phyloP scores from a whole-genome alignment of 768 basidiomycete species.

The Boletus patriciae region DNA sequence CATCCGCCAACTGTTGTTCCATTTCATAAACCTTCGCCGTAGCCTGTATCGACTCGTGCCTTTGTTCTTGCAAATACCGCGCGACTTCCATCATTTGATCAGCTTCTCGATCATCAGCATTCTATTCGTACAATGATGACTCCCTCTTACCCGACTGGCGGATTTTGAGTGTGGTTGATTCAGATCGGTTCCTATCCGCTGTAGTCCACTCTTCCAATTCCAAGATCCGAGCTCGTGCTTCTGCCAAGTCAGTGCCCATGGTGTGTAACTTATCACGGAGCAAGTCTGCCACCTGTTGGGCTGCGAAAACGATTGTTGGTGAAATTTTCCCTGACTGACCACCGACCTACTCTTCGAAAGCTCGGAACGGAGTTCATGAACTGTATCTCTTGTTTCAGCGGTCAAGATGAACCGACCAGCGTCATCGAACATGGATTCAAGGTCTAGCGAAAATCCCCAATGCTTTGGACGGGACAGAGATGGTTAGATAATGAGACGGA shows the following conservation, averaged over 20 bases:
- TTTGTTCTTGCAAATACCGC: constrained; percentile 30
- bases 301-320: constrained; percentile 27
- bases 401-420: constrained; percentile 28
- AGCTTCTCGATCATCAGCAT: constrained; percentile 20
- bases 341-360: constrained; percentile 34
- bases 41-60: constrained; percentile 27
- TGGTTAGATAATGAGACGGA: constrained; percentile 9
- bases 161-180: constrained; percentile 23
- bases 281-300: constrained; percentile 50
- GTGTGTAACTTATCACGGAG: constrained; percentile 46
- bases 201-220: constrained; percentile 37
- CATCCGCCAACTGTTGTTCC: constrained; percentile 27
- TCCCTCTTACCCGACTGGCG: constrained; percentile 25
- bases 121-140: background rate
- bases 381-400: constrained; percentile 27
- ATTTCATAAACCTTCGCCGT: constrained; percentile 23
- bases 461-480: background rate
- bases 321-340: background rate
- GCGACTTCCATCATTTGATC: constrained; percentile 26
- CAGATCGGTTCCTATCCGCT: constrained; percentile 23
- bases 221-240: constrained; percentile 38
- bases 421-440: constrained; percentile 30
- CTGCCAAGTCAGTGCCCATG: constrained; percentile 43
- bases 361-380: constrained; percentile 37
- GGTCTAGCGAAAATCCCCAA: constrained; percentile 17